Base-by-base conservation (phyloP, 768 basidiomycete species). In the Multifurca ochricompacta region DNA sequence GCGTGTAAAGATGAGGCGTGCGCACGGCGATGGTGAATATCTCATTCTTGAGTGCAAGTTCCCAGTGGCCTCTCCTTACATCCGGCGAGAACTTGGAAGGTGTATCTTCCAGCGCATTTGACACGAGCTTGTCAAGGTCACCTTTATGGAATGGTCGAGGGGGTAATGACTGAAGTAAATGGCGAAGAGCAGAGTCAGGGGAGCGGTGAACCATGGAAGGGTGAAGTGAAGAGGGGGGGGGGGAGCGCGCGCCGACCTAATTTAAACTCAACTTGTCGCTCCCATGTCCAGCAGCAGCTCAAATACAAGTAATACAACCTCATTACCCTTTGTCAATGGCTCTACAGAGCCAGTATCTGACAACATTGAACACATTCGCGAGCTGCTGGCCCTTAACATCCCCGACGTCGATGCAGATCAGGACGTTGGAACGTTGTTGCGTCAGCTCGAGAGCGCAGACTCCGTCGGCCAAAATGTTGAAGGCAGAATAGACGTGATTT, bases 1-100 rank as follows among this genome's bases (percentile, higher is more conserved):
- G 13, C 3, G 13, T 4, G n/a, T 19, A 45, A 5, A 42, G 25
- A 28, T 4, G 25, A 14, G 11, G 19, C 14, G 21, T n/a, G 35
- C 51, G 63, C 62, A 90, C 89, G 47, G 87, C 86, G 57, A 87
- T 73, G 43, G 71, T 70, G 64, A 87, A 85, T 41, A 90, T 75
- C 63, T 87, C 85, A 58, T 79, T 79, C 71, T 79, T 80, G 31
- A 90, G 69, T 35, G 82, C 69, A 59, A 79, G 79, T 63, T 91
- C 89, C 88, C 89, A 91, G 61, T 81, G 80, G 42, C 77, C 79
- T 66, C 80, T 84, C 54, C 77, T 70, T 55, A 79, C 83, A 46
- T 89, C 88, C 3, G 72, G 63, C 6, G 77, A 76, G 16, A 39
- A 45, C 34, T 46, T 59, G 14, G 42, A 40, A 13, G 60, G 51